phyloP scores from a whole-genome alignment of 2,329 filamentous ascomycete genomes.

The Helicocarpus griseus region DNA sequence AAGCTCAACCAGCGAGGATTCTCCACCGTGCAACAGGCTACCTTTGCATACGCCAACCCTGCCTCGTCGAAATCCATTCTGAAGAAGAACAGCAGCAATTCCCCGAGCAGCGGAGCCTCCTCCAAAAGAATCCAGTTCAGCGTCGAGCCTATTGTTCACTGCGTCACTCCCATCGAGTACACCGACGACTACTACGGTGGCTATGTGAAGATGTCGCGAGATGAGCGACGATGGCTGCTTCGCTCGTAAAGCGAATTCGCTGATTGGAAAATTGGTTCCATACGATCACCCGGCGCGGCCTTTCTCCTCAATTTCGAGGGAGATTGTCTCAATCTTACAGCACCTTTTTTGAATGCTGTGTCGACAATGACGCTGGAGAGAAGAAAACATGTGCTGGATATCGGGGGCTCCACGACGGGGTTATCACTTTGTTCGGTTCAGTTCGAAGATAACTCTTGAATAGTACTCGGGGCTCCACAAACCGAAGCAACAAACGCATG shows the following conservation, averaged over 20 bases:
- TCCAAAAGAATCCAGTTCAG: conserved; percentile 35
- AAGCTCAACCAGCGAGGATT: conserved; percentile 28
- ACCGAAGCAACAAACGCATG: no score
- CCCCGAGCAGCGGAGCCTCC: conserved; percentile 10
- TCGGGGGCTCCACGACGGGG: no score
- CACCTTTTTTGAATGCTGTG: no score
- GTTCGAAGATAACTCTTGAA: no score
- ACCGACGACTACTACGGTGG: conserved; percentile 40
- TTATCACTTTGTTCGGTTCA: no score
- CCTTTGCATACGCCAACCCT: conserved; percentile 35
- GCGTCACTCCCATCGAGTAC: conserved; percentile 40
- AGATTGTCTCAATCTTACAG: no score
- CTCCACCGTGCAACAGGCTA: conserved; percentile 28
- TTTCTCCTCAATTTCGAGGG: no score
- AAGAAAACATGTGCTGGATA: no score
- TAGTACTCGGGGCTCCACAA: no score
- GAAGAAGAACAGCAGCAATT: conserved; percentile 26
- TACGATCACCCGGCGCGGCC: no score
- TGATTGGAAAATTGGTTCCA: no score
- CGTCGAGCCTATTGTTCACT: conserved; percentile 35
- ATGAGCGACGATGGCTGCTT: conserved; percentile 37
- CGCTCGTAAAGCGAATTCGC: conserved; percentile 31
- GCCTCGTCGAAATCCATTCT: conserved; percentile 39
- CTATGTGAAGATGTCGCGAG: conserved; percentile 36
- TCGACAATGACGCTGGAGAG: no score